A percentile compares a stretch with the other conserved stretches of the same genome.
phyloP scores from a whole-genome alignment of 2,329 filamentous ascomycete genomes.

The Cladobotryum mycophilum region DNA sequence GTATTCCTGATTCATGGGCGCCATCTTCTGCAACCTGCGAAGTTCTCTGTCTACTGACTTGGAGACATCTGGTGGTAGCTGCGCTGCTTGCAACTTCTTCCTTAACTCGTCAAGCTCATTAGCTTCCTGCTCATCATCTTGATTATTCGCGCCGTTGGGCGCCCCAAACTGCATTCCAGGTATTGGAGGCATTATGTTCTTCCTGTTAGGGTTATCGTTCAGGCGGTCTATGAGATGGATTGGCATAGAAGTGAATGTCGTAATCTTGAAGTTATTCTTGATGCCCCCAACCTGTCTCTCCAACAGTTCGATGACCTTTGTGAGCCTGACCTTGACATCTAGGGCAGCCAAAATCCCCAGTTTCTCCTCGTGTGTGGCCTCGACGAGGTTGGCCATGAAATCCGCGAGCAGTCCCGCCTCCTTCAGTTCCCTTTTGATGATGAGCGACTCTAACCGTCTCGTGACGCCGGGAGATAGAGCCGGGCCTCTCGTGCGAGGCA shows the following conservation, averaged over 20 bases:
- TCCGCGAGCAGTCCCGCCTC: conserved; percentile 86
- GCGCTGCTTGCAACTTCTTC: conserved; percentile 76
- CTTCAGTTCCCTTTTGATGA: conserved; percentile 70
- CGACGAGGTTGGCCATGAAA: conserved; percentile 92
- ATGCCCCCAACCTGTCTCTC: conserved; percentile 76
- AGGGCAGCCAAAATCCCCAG: conserved; percentile 77
- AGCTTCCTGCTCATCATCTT: conserved; percentile 68
- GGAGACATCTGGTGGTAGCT: conserved; percentile 73
- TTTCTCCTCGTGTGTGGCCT: conserved; percentile 85
- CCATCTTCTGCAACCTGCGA: conserved; percentile 87
- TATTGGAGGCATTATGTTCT: conserved; percentile 32
- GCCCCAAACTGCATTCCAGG: conserved; percentile 32
- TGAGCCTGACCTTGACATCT: conserved; percentile 69
- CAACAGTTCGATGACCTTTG: conserved; percentile 76
- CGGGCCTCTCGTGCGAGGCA: conserved; percentile 61
- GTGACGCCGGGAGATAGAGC: conserved; percentile 78
- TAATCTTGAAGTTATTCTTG: conserved; percentile 82
- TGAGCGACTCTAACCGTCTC: conserved; percentile 79
- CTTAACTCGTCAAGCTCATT: conserved; percentile 90
- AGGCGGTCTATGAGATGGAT: conserved; percentile 55
- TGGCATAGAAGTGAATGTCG: conserved; percentile 63
- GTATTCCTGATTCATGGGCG: conserved; percentile 91
- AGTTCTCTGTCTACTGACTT: conserved; percentile 90
- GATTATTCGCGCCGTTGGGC: conserved; percentile 36
- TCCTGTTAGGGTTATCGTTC: conserved; percentile 33